phyloP scores from a whole-genome alignment of 1,284 basidiomycete genomes.

The Boletellus sp. region DNA sequence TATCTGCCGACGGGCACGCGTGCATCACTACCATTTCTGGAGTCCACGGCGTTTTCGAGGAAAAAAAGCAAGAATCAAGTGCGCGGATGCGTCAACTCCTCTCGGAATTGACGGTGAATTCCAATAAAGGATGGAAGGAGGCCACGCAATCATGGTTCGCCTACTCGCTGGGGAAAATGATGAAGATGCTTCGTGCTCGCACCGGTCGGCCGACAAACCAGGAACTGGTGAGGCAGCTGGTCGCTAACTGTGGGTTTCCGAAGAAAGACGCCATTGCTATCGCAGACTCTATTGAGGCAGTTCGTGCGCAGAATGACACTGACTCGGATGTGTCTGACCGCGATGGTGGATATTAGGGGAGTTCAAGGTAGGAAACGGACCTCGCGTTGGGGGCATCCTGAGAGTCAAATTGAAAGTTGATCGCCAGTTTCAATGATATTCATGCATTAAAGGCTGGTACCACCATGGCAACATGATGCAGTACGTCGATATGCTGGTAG shows the following conservation, averaged over 20 bases:
- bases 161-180: conserved; percentile 20
- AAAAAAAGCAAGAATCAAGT: conserved; percentile 16
- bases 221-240: conserved; percentile 14
- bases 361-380: too few species aligned
- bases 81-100: conserved; percentile 17
- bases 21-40: conserved; percentile 26
- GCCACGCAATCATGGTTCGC: conserved; percentile 12
- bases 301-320: conserved; percentile 3
- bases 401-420: too few species aligned
- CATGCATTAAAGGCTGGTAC: too few species aligned
- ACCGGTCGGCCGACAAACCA: conserved; percentile 6
- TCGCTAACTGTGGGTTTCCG: conserved; percentile 20
- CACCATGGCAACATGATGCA: too few species aligned
- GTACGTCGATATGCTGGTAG: too few species aligned
- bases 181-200: conserved; percentile 17
- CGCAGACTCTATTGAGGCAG: conserved; percentile 13
- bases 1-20: conserved; percentile 23
- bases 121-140: conserved; percentile 20
- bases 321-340: not conserved
- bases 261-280: conserved; percentile 15
- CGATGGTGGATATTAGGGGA: conserved; percentile 1
- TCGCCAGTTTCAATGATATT: too few species aligned
- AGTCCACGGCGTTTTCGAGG: conserved; percentile 9
- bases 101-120: conserved; percentile 3
- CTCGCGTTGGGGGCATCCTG: too few species aligned